These are phyloP conservation scores for Erigeron canadensis DNA, from an alignment of 129 eudicot species.

Conservation along the genomic window DNA sequence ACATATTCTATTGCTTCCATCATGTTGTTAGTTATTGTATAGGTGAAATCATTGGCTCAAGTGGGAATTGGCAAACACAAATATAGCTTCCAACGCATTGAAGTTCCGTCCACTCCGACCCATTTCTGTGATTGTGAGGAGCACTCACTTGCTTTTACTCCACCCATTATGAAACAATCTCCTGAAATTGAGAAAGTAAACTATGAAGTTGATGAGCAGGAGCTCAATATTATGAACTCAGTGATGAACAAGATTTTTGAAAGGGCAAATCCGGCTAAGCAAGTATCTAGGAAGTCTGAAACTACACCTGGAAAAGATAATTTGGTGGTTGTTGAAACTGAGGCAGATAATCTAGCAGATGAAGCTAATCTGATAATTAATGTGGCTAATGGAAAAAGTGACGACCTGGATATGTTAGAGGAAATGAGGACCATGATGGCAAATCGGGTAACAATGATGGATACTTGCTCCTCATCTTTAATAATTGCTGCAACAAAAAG, in stretches of 20 bases:
- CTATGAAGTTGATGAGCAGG: conserved; percentile 61
- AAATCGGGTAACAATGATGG: conserved; percentile 38
- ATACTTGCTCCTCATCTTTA: background rate
- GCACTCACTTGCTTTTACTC: conserved; percentile 44
- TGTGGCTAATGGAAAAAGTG: conserved; percentile 43
- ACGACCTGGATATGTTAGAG: conserved; percentile 28
- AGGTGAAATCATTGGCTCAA: conserved; percentile 73
- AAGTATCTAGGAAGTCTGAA: conserved; percentile 22
- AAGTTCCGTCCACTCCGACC: conserved; percentile 61
- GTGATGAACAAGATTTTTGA: conserved; percentile 67
- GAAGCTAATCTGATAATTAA: conserved; percentile 76
- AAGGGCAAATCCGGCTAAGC: conserved; percentile 34
- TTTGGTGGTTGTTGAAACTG: conserved; percentile 31
- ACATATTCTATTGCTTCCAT: background rate
- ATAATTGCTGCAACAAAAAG: too few species aligned
- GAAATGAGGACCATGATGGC: conserved; percentile 32
- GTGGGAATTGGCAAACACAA: conserved; percentile 95
- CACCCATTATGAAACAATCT: conserved; percentile 25
- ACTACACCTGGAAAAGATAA: conserved; percentile 24
- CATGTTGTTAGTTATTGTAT: conserved; percentile 22
- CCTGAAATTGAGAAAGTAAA: conserved; percentile 35
- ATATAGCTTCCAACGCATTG: conserved; percentile 90
- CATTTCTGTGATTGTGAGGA: conserved; percentile 95
- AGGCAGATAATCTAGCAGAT: conserved; percentile 50
- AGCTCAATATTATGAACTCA: conserved; percentile 60